These are phyloP conservation scores for Verbena officinalis DNA, from an alignment of 257 asterid genomes.

Conservation along the genomic window DNA sequence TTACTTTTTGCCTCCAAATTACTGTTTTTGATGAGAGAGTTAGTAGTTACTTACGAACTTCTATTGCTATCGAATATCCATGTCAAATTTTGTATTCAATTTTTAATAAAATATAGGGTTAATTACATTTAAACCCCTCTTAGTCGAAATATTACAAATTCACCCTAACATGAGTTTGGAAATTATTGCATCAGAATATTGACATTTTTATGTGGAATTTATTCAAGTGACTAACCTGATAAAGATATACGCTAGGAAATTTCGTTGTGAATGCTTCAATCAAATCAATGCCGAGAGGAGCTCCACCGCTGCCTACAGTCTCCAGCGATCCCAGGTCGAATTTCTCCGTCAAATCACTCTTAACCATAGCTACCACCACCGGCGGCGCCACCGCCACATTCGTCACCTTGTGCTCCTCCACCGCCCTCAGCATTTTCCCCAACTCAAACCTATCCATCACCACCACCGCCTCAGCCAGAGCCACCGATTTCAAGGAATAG, in stretches of 20 bases:
- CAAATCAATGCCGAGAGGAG: slow-evolving; percentile 47
- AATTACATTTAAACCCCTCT: too few relatives aligned
- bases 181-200: too few relatives aligned
- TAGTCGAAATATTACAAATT: too few relatives aligned
- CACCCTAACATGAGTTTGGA: too few relatives aligned
- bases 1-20: too few relatives aligned
- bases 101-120: too few relatives aligned
- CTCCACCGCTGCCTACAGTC: slow-evolving; percentile 53
- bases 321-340: slow-evolving; percentile 52
- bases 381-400: slow-evolving; percentile 59
- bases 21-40: too few relatives aligned
- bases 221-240: slow-evolving; percentile 42
- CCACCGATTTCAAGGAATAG: slow-evolving; percentile 44
- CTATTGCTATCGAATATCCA: too few relatives aligned
- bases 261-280: slow-evolving; percentile 36
- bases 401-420: slow-evolving; percentile 49
- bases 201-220: neutral
- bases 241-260: slow-evolving; percentile 39
- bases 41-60: too few relatives aligned
- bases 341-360: slow-evolving; percentile 31
- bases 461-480: slow-evolving; percentile 54
- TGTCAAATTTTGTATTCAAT: too few relatives aligned
- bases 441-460: slow-evolving; percentile 53
- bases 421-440: slow-evolving; percentile 48
- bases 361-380: slow-evolving; percentile 54